Base-by-base conservation (phyloP, 306 rosid species). In the Trichosanthes truncata region DNA sequence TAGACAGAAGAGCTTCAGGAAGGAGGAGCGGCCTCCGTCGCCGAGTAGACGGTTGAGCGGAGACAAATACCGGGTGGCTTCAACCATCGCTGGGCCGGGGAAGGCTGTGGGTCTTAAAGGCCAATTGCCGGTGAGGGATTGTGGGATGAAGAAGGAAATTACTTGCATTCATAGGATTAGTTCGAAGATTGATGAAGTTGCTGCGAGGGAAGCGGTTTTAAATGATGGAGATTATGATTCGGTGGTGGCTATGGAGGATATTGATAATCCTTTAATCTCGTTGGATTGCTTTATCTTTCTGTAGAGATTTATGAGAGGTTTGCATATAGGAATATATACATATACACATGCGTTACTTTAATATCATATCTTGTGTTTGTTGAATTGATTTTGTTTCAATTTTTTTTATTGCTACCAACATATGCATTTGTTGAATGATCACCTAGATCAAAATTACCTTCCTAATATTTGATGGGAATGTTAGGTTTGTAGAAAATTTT, bases 251-350 rank as follows among this genome's bases (percentile, higher is more conserved):
- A 78, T 82, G 80, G 97, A 91, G 87, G 97, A 94, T 83, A 83
- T 92, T 79, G 83, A 89, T n/a, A 92, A 92, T 81, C 97, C 97
- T 56, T 87, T 91, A 72, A 91, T 94, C 75, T 84, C 95, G 78
- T 86, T 94, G 87, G 97, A 94, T 80, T 94, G 97, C 77, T 94
- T 94, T 81, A 94, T 94, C 82, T 92, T 94, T 85, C 63, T 92
- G 71, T 94, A 92, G 91, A 87, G 31, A 79, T 43, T 25, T 76
- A 45, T 61, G 2, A n/a, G 1, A 31, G 71, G 71, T 63, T 5
- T 45, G 77, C 77, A 45, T 45, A 71, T 71, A 69, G 56, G 35
- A 71, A 38, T 13, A 41, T 45, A 71, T 71, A 71, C 2, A 63
- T 0, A 25, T 29, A 68, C 31, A 20, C 31, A 20, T 62, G 69